Conservation (phyloP, 306 rosid genomes). For the Prunus salicina region DNA sequence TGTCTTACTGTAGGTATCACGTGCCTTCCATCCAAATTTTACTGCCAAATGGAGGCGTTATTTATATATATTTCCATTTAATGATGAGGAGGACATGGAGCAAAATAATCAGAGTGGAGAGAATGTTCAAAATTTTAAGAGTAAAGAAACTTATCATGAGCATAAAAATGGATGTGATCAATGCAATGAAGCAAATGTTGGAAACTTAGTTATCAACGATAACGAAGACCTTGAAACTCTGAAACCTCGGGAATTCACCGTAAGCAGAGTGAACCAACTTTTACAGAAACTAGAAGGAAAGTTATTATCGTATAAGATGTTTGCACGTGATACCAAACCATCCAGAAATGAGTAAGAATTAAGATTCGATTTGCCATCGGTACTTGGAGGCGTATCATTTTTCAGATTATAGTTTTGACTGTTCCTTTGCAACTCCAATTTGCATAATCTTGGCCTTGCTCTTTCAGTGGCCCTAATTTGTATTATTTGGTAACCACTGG, state of each 20-base stretch:
- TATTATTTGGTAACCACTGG: not conserved
- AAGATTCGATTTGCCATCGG: constrained; percentile 15
- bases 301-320: constrained; percentile 84
- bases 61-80: constrained; percentile 79
- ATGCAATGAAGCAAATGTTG: constrained; percentile 7
- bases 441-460: not conserved
- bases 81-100: constrained; percentile 38
- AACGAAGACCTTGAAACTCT: constrained; percentile 33
- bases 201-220: constrained; percentile 12
- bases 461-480: not conserved
- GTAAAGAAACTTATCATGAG: constrained; percentile 26
- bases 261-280: constrained; percentile 65
- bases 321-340: constrained; percentile 97
- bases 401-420: not conserved
- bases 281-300: constrained; percentile 76
- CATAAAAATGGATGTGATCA: constrained; percentile 17
- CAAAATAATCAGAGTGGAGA: constrained; percentile 36
- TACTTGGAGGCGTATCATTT: not conserved
- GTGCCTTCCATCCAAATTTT: constrained; percentile 85
- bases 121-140: constrained; percentile 20
- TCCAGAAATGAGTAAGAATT: constrained; percentile 85
- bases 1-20: constrained; percentile 68
- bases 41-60: constrained; percentile 96
- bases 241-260: constrained; percentile 51
- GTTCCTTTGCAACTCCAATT: not conserved